phyloP scores from a whole-genome alignment of 306 rosid species.

The Fragaria iinumae region DNA sequence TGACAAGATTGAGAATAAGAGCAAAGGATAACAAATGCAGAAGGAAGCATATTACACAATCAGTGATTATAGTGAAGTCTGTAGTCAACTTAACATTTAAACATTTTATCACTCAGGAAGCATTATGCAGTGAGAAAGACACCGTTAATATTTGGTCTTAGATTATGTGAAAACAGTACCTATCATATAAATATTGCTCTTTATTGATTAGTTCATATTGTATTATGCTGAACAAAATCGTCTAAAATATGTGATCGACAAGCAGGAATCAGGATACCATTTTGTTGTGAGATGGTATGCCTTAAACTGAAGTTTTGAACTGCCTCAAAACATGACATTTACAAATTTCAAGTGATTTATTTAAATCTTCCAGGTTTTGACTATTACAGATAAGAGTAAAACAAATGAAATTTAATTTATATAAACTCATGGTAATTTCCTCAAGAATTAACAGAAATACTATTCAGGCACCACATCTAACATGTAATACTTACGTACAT shows the following conservation, averaged over 20 bases:
- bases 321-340: neutral
- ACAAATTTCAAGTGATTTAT: slow-evolving; percentile 2
- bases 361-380: neutral
- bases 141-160: neutral
- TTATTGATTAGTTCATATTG: neutral
- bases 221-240: neutral
- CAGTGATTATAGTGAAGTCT: neutral
- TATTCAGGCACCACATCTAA: neutral
- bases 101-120: too few species aligned
- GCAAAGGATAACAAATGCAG: neutral
- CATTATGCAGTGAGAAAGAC: slow-evolving; percentile 1
- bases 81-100: neutral
- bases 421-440: neutral
- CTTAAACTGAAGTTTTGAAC: neutral
- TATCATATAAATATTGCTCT: neutral
- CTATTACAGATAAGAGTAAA: neutral
- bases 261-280: neutral
- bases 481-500: slow-evolving; percentile 56
- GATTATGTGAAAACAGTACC: neutral
- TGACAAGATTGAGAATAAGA: neutral
- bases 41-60: neutral
- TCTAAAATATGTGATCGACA: neutral
- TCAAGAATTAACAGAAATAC: neutral
- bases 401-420: neutral
- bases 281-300: neutral